Evolutionary conservation across 2,329 filamentous ascomycete genomes (phyloP), one percentile per base, ranked within the genome.

Genomic region (Ophiostoma angusticollis): DNA sequence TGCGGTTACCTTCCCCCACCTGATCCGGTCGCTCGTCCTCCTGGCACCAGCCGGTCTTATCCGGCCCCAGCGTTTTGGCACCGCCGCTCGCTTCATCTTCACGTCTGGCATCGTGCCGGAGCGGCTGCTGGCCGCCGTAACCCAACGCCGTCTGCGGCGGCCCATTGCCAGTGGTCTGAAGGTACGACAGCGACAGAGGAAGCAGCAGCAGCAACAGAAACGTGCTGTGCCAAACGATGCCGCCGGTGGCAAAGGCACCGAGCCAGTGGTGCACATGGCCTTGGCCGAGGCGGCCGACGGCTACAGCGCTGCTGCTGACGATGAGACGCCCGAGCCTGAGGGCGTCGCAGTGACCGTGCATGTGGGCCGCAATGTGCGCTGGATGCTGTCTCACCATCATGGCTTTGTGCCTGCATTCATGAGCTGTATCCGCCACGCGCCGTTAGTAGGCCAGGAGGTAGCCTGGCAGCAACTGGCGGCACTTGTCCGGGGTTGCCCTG

Each of bases 41-140:
- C 69, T 95, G 30, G 84, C 85, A 0, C 85, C 87, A 0, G 69
- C 78, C 0, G 87, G 87, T 0, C 65, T 94, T 31, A 73, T 94
- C 47, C 62, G 71, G 30, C 57, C 65, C 0, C 58, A 65, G 41
- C 67, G 66, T 48, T 72, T 77, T 44, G 70, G 69, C 17, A 55
- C 58, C 27, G 46, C 62, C 9, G 65, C 63, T 22, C 63, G 66
- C 29, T 52, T 73, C 39, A 50, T 76, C 37, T 78, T 75, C 56
- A 61, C 58, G n/a, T 66, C 66, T 6, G 70, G 69, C 13, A 47
- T 71, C 31, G 53, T 78, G 12, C 73, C 74, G 2, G 67, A 70
- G 45, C 56, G 62, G 4, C 49, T 77, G 11, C 57, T 75, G 8
- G 59, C 64, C 22, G 55, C 58, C 34, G 51, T 72, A 41, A 70